These are phyloP conservation scores for Ophiocordyceps unilateralis DNA, from an alignment of 2,329 filamentous ascomycete species.

Conservation along the genomic window DNA sequence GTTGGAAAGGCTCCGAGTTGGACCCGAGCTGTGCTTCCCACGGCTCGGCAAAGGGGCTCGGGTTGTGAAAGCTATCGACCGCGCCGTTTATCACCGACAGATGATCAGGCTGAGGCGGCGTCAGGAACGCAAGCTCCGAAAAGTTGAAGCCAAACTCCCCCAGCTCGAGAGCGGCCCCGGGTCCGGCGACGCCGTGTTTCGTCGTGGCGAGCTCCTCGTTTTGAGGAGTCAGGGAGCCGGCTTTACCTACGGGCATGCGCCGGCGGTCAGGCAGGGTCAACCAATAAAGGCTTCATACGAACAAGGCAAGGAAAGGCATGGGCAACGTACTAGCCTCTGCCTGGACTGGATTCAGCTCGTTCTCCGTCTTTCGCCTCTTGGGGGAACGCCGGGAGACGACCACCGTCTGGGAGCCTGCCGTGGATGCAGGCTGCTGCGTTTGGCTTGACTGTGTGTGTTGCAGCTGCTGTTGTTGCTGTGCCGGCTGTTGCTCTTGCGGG, in stretches of 20 bases:
- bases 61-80: conserved; percentile 4
- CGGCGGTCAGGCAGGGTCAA: too few relatives aligned
- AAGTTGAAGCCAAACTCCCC: conserved; percentile 19
- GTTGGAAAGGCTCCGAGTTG: conserved; percentile 3
- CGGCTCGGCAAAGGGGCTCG: conserved; percentile 8
- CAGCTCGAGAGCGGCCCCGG: conserved; percentile 12
- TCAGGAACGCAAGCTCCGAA: conserved; percentile 15
- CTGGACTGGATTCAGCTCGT: conserved; percentile 15
- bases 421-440: conserved; percentile 1
- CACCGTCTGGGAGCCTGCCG: conserved; percentile 2
- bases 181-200: conserved; percentile 11
- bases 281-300: too few relatives aligned
- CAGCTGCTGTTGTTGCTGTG: conserved; percentile 1
- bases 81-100: conserved; percentile 10
- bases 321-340: conserved; percentile 17
- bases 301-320: conserved; percentile 7
- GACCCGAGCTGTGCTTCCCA: conserved; percentile 7
- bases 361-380: conserved; percentile 19
- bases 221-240: conserved; percentile 12
- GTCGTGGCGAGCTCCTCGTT: conserved; percentile 8
- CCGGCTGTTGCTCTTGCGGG: conserved; percentile 1
- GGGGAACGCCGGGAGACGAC: conserved; percentile 14
- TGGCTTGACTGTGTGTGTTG: background rate
- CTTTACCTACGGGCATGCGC: conserved; percentile 8
- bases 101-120: conserved; percentile 7